Evolutionary conservation across 2,329 filamentous ascomycete genomes (phyloP), one percentile per base, ranked within the genome.

Genomic region (Penicillium brasilianum): DNA sequence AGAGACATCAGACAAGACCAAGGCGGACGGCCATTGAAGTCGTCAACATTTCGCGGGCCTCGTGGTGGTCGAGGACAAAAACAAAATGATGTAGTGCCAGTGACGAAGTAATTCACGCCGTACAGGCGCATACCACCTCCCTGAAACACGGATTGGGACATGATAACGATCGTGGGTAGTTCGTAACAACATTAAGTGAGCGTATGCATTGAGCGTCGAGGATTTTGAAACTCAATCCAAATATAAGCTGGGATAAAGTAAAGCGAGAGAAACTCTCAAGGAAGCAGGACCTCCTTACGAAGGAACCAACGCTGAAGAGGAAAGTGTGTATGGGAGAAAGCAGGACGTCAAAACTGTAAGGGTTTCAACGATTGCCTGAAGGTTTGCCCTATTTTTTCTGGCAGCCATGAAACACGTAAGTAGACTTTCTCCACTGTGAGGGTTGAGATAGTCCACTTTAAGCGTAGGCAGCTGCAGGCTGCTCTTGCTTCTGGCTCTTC

Each of bases 401-500:
- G n/a, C 25, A 50, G n/a, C 22, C 25, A 20, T 6, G 34, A 22
- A 16, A 34, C 34, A 14, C 6, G 16, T 28, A n/a, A 3, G 22
- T 5, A 16, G n/a, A 34, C 14, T 32, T 51, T 5, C n/a, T 41
- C 48, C 32, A 50, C 37, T 18, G 11, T 5, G 11, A 25, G 22
- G 28, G 18, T 16, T 34, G 52, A 28, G 14, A 13, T 4, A 28
- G 25, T n/a, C 37, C 46, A 30, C 34, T 69, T 69, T 71, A 75
- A 51, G 71, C 66, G 48, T 58, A 49, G 3, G 46, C 39, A 20
- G 11, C n/a, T n/a, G n/a, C n/a, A n/a, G n/a, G 8, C 39, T 62
- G 37, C 57, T 65, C 70, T 48, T 73, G 67, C 65, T 75, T 74
- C 61, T 72, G 68, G 61, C 67, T 69, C n/a, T 55, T 61, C 36